Conservation (phyloP, 352 stramenopile genomes). For the Globisporangium lucens region DNA sequence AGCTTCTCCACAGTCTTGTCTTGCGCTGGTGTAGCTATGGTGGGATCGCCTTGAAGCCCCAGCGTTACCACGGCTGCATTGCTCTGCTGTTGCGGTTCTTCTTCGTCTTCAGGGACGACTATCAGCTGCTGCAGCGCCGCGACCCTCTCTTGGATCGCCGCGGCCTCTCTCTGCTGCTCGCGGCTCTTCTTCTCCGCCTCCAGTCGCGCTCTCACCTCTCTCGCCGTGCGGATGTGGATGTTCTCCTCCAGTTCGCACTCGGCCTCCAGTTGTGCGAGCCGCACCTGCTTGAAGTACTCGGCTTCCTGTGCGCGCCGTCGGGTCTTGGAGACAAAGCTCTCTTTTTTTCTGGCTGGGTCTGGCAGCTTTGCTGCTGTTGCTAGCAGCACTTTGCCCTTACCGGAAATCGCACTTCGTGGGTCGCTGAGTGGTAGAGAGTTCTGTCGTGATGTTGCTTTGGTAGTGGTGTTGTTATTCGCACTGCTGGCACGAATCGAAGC, state of each 20-base stretch:
- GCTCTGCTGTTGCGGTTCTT: neutral
- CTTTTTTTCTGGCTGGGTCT: constrained; percentile 8
- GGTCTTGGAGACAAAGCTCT: constrained; percentile 60
- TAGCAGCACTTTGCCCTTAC: constrained; percentile 10
- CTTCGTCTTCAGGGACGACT: neutral
- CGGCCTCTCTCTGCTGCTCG: constrained; percentile 15
- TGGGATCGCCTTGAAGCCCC: neutral
- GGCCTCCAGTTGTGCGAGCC: constrained; percentile 58
- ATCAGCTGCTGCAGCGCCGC: neutral
- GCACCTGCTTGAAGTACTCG: constrained; percentile 67
- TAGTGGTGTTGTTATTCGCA: neutral
- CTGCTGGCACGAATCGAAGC: neutral
- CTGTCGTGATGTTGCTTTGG: neutral
- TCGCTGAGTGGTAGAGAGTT: neutral
- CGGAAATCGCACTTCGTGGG: neutral
- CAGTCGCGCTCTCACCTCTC: constrained; percentile 30
- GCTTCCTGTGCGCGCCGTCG: constrained; percentile 47
- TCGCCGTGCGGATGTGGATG: constrained; percentile 51
- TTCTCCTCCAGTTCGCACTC: constrained; percentile 79
- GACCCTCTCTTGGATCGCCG: neutral
- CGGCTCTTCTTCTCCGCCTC: constrained; percentile 17
- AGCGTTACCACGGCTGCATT: neutral
- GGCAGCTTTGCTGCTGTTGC: neutral
- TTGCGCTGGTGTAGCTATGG: neutral
- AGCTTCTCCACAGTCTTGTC: neutral